Evolutionary conservation across 495 filamentous ascomycete genomes (phyloP), one percentile per base, ranked within the genome.

Genomic region (Xylaria bambusicola): DNA sequence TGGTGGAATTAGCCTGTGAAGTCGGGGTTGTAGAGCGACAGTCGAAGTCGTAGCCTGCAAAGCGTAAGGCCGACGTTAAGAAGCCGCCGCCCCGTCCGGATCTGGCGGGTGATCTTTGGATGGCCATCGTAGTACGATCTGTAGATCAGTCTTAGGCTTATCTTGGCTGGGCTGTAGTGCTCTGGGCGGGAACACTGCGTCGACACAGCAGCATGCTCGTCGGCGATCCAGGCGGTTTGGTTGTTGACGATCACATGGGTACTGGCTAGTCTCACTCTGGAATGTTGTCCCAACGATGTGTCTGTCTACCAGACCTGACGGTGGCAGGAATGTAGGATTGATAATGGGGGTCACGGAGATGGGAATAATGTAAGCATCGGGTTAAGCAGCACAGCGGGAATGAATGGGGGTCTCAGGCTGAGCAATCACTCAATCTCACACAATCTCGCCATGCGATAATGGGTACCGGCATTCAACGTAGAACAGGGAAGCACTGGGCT

Each of bases 41-140:
- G 13, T 52, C 49, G 20, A 35, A n/a, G 18, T 60, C 57, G 31
- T 51, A 44, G 35, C 56, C 46, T 8, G 48, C 44, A 26, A 42
- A 33, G 10, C 57, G 57, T 9, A 60, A 15, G 15, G 57, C 49
- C 41, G 57, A 60, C 20, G 29, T 5, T 1, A 60, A 26, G 6
- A 60, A 47, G 31, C 49, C 53, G 29, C 46, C 47, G 5, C 57
- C 48, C 57, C 26, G 36, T 27, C 35, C 33, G 23, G 35, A 21
- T 21, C 49, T 18, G 21, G 24, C 24, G 20, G 40, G 38, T 12
- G 35, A 33, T 21, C 31, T 29, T 40, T 60, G 48, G 57, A 47
- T 41, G 41, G 57, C 48, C 57, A 60, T 60, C 6, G 6, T 38
- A 13, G 15, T 33, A 33, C n/a, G 10, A 33, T 33, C 6, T 5